phyloP scores from a whole-genome alignment of 306 rosid genomes.

The Begonia loranthoides region DNA sequence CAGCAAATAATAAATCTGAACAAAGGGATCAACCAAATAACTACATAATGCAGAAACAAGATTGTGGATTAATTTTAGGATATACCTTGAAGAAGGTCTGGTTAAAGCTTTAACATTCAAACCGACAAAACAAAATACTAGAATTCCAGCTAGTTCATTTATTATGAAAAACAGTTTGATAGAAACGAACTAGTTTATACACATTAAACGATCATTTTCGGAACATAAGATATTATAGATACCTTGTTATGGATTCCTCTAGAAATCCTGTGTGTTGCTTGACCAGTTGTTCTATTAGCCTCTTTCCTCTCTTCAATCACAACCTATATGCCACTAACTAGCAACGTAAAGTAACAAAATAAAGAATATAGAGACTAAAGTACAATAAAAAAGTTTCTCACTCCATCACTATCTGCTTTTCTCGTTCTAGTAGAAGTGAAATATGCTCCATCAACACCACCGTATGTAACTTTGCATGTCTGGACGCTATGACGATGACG shows the following conservation, averaged over 20 bases:
- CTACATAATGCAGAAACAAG: no score
- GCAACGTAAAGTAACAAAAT: slow-evolving; percentile 5
- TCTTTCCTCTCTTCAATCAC: slow-evolving; percentile 71
- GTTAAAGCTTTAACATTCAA: no score
- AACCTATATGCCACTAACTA: slow-evolving; percentile 23
- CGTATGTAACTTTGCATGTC: slow-evolving; percentile 61
- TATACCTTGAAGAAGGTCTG: no score
- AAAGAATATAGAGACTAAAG: background rate
- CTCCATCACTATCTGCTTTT: slow-evolving; percentile 52
- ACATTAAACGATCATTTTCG: no score
- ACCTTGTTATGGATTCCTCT: slow-evolving; percentile 90
- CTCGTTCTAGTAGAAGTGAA: slow-evolving; percentile 55
- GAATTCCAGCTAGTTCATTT: no score
- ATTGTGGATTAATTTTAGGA: no score
- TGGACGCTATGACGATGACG: slow-evolving; percentile 22
- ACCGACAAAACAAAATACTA: no score
- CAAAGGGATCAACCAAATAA: no score
- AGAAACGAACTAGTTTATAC: no score
- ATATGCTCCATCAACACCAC: slow-evolving; percentile 83
- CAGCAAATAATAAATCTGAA: no score
- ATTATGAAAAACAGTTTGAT: no score
- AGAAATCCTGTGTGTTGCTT: slow-evolving; percentile 59
- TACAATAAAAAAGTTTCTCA: slow-evolving; percentile 17
- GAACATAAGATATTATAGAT: background rate
- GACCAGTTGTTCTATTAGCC: slow-evolving; percentile 63